Evolutionary conservation across 768 basidiomycete species (phyloP).

Genomic region (Rhodotorula taiwanensis): DNA sequence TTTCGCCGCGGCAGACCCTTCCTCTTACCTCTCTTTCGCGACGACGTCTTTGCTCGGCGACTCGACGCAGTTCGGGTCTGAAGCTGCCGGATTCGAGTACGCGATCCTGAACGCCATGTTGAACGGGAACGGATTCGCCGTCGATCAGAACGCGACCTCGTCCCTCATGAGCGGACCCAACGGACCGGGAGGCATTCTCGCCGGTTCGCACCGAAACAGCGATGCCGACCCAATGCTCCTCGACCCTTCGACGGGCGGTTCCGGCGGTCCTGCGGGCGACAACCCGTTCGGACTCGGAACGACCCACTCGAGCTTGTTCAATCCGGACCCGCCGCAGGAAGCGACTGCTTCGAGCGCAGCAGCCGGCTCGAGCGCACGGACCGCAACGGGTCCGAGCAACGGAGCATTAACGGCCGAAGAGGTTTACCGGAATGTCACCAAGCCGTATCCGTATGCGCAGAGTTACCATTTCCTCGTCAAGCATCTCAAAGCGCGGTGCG

Average conservation of each 20-base stretch:
- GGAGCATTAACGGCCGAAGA: slow-evolving; percentile 45
- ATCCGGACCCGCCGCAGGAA: not conserved
- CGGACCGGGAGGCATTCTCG: not conserved
- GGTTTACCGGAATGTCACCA: slow-evolving; percentile 59
- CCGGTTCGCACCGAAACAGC: not conserved
- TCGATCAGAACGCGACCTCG: slow-evolving; percentile 5
- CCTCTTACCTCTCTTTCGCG: slow-evolving; percentile 31
- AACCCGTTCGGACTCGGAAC: not conserved
- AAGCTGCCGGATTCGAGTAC: slow-evolving; percentile 89
- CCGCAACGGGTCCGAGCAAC: not conserved
- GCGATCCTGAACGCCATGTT: slow-evolving; percentile 88
- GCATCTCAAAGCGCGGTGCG: slow-evolving; percentile 62
- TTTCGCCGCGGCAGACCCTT: slow-evolving; percentile 10
- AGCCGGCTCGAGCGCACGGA: not conserved
- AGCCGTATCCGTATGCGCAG: slow-evolving; percentile 89
- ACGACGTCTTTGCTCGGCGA: slow-evolving; percentile 52
- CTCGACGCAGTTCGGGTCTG: slow-evolving; percentile 66
- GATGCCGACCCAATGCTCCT: slow-evolving; percentile 12
- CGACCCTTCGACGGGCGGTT: not conserved
- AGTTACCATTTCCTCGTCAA: slow-evolving; percentile 97
- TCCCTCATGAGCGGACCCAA: not conserved
- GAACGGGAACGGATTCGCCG: slow-evolving; percentile 54
- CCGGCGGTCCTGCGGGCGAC: not conserved
- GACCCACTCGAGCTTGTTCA: not conserved
- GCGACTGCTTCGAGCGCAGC: not conserved